Base-by-base conservation (phyloP, 192 early-diverging fungal species). In the Geranomyces michiganensis region DNA sequence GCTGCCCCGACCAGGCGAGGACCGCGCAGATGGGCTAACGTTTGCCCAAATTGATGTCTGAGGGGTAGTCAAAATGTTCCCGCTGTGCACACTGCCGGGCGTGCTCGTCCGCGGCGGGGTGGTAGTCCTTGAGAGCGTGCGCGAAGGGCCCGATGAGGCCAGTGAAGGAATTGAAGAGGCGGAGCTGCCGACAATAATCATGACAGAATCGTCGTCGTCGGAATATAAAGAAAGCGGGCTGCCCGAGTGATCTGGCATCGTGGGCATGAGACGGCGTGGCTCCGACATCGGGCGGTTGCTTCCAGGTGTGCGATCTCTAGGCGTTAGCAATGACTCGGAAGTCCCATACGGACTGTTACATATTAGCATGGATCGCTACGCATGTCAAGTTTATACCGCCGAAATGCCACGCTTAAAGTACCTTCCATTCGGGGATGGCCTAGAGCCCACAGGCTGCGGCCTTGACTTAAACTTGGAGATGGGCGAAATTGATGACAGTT, bases 131-230 rank as follows among this genome's bases (percentile, higher is more conserved):
- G 58, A 60, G 27, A 60, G 58, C 9, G 67, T 41, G 12, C 67
- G 67, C 29, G 67, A 68, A 6, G 10, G 49, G 14, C 51, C 47
- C 17, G 67, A 68, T 9, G 67, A 68, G 1, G 53, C 32, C 14
- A 68, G 30, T 1, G 67, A 68, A 13, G 67, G 67, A 10, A 68
- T 27, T 12, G 48, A 51, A 17, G 67, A 68, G n/a, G 67, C 41
- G 15, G 30, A 43, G 19, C 21, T 56, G 8, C 29, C 29, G 36
- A 36, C 67, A 41, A 33, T 36, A 22, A 68, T 56, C 44, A 68
- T 48, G 31, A 56, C 26, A 29, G 41, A 24, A 8, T 26, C 24
- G 36, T 68, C 67, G 48, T 68, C 67, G 10, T 68, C 67, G 19
- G 60, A 49, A 32, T 68, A 68, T 12, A 68, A 27, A 29, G 26